Evolutionary conservation across 1,284 basidiomycete species (phyloP).

Genomic region (Pascua sp.): DNA sequence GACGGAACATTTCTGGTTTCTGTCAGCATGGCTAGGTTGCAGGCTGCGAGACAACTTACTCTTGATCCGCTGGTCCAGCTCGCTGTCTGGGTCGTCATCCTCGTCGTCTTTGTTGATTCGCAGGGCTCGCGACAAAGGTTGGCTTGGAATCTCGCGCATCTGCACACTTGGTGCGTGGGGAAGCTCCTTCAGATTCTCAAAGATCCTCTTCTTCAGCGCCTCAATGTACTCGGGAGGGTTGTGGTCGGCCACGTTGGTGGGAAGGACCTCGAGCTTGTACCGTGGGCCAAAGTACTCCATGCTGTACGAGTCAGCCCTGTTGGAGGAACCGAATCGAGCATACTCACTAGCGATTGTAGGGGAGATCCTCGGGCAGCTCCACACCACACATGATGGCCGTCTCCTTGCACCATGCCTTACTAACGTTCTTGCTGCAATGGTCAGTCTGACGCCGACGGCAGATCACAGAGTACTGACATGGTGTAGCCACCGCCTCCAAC

Average conservation of each 20-base stretch:
- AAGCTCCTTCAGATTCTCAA: slow-evolving; percentile 74
- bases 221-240: slow-evolving; percentile 84
- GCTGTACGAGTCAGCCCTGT: slow-evolving; percentile 21
- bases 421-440: slow-evolving; percentile 70
- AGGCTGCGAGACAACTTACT: slow-evolving; percentile 27
- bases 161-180: slow-evolving; percentile 80
- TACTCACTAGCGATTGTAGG: slow-evolving; percentile 79
- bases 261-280: slow-evolving; percentile 85
- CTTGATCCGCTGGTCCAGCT: slow-evolving; percentile 44
- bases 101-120: slow-evolving; percentile 43
- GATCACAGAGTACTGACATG: slow-evolving; percentile 27
- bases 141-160: slow-evolving; percentile 74
- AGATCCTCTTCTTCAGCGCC: slow-evolving; percentile 66
- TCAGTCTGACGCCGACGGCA: slow-evolving; percentile 45
- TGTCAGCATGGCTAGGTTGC: background rate
- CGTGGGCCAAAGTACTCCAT: slow-evolving; percentile 98
- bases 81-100: slow-evolving; percentile 47
- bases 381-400: slow-evolving; percentile 88
- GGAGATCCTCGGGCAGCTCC: slow-evolving; percentile 78
- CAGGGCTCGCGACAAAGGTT: slow-evolving; percentile 35
- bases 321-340: background rate
- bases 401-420: slow-evolving; percentile 93
- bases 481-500: slow-evolving; percentile 97
- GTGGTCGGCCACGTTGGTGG: slow-evolving; percentile 91
- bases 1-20: slow-evolving; percentile 22